These are phyloP conservation scores for Bonia amplexicaulis DNA, from an alignment of 176 grass and related monocot species.

Conservation along the genomic window DNA sequence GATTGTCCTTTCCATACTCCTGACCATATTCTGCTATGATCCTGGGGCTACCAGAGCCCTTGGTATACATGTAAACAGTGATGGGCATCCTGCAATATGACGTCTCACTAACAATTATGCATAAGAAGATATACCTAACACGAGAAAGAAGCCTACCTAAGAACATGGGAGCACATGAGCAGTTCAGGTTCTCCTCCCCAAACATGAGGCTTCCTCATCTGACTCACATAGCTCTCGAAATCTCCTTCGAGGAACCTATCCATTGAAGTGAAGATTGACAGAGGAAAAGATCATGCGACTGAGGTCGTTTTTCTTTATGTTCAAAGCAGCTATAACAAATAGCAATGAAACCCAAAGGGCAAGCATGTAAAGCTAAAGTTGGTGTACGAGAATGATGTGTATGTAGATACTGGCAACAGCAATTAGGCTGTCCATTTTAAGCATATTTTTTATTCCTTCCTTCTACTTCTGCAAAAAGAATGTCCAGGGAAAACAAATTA, in stretches of 20 bases:
- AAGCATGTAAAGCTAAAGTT: not conserved
- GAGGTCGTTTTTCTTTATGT: not conserved
- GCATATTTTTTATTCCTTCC: not conserved
- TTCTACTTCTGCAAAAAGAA: not conserved
- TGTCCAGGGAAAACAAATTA: not conserved
- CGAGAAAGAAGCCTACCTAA: slow-evolving; percentile 40
- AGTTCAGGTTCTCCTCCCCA: slow-evolving; percentile 94
- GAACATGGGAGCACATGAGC: slow-evolving; percentile 95
- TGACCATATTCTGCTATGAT: slow-evolving; percentile 95
- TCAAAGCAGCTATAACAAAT: not conserved
- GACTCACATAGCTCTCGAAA: slow-evolving; percentile 83
- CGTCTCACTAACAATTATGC: not conserved
- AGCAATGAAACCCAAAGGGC: not conserved
- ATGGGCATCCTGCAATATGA: slow-evolving; percentile 73
- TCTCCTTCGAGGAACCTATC: slow-evolving; percentile 83
- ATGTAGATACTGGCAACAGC: not conserved
- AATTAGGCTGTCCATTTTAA: not conserved
- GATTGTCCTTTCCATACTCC: slow-evolving; percentile 89
- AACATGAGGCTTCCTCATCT: slow-evolving; percentile 82
- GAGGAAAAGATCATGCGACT: not conserved
- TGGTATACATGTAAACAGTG: slow-evolving; percentile 80
- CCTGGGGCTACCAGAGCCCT: slow-evolving; percentile 46
- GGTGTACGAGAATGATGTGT: not conserved
- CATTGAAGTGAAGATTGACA: not conserved
- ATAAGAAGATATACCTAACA: not conserved